Evolutionary conservation across 768 basidiomycete genomes (phyloP).

Genomic region (Trametes meyenii): DNA sequence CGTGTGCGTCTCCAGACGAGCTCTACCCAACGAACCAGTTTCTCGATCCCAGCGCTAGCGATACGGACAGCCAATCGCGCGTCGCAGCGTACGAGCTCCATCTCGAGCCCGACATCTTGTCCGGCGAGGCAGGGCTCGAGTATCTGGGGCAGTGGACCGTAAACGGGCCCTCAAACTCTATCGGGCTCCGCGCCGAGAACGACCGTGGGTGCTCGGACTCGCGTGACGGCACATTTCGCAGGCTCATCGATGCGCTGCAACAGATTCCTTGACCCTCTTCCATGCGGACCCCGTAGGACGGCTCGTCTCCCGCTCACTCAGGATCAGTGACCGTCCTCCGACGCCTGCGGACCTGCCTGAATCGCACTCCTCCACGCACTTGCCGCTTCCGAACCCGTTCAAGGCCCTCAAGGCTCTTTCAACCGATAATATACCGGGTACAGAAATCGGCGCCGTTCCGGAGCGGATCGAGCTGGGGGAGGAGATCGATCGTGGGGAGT

Average conservation of each 20-base stretch:
- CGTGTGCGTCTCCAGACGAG: conserved; percentile 47
- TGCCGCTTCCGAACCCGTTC: conserved; percentile 67
- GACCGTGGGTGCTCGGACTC: conserved; percentile 44
- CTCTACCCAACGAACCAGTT: conserved; percentile 31
- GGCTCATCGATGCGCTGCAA: background rate
- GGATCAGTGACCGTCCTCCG: conserved; percentile 33
- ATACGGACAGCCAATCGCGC: conserved; percentile 41
- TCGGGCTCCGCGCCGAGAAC: conserved; percentile 48
- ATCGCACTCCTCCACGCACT: conserved; percentile 33
- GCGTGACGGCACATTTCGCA: background rate
- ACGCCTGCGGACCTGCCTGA: conserved; percentile 31
- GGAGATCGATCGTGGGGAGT: conserved; percentile 37
- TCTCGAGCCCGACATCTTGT: conserved; percentile 30
- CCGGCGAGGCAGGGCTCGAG: conserved; percentile 43
- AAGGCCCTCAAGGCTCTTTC: conserved; percentile 55
- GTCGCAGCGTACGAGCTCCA: conserved; percentile 45
- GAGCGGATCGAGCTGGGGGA: conserved; percentile 40
- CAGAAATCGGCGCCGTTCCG: conserved; percentile 21
- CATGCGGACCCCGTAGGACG: conserved; percentile 47
- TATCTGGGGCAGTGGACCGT: conserved; percentile 58
- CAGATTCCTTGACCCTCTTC: conserved; percentile 45
- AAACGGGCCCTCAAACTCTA: conserved; percentile 48
- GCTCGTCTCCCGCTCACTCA: conserved; percentile 47
- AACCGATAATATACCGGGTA: conserved; percentile 45
- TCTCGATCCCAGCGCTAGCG: conserved; percentile 21